Evolutionary conservation across 352 stramenopile species (phyloP).

Genomic region (Phytophthora palmivora): DNA sequence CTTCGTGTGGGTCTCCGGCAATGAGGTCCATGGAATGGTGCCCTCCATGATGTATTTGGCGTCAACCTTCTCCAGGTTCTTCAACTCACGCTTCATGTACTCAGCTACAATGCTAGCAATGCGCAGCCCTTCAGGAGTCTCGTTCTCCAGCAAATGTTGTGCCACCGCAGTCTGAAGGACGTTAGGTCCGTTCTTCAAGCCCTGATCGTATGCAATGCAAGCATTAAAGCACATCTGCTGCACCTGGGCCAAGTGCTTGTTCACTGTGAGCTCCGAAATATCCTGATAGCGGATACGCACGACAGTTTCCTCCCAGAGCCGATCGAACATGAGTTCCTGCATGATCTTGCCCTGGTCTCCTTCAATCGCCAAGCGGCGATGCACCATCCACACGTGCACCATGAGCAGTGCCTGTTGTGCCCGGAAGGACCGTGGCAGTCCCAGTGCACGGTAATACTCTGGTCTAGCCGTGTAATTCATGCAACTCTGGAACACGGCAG

Average conservation of each 20-base stretch:
- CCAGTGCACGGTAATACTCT: conserved; percentile 76
- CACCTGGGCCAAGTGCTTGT: conserved; percentile 96
- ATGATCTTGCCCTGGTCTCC: conserved; percentile 84
- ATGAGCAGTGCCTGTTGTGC: conserved; percentile 94
- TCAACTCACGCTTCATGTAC: conserved; percentile 84
- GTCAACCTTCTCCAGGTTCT: conserved; percentile 81
- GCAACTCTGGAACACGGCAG: conserved; percentile 82
- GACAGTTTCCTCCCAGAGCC: conserved; percentile 95
- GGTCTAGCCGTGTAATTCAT: conserved; percentile 82
- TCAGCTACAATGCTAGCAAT: conserved; percentile 66
- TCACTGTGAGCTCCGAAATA: conserved; percentile 95
- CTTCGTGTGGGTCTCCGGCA: conserved; percentile 42
- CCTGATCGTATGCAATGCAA: conserved; percentile 95
- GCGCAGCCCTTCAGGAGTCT: conserved; percentile 61
- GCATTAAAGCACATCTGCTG: conserved; percentile 96
- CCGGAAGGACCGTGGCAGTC: conserved; percentile 88
- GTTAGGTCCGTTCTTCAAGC: conserved; percentile 65
- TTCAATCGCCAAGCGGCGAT: conserved; percentile 91
- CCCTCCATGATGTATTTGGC: conserved; percentile 73
- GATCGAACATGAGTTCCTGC: conserved; percentile 97
- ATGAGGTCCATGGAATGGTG: conserved; percentile 75
- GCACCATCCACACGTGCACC: conserved; percentile 96
- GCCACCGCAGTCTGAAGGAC: conserved; percentile 68
- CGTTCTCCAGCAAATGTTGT: conserved; percentile 79
- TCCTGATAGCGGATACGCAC: conserved; percentile 93